Base-by-base conservation (phyloP, 2,329 filamentous ascomycete species). In the Fonsecaea monophora region DNA sequence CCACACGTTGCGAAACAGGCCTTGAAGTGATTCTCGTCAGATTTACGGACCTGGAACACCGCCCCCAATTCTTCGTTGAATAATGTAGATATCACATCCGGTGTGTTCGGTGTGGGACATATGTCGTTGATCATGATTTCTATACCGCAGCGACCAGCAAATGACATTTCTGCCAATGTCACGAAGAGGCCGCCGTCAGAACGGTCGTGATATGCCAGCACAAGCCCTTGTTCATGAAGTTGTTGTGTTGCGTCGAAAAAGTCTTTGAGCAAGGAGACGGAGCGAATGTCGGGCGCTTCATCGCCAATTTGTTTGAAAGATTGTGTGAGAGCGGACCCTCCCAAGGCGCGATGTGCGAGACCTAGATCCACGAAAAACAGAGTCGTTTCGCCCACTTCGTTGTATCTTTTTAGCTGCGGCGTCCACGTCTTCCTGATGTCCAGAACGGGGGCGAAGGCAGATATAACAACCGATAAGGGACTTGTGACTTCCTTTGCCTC, bases 51-150 rank as follows among this genome's bases (percentile, higher is more conserved):
- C 79, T 99, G 95, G 88, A 98, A 98, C 37, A 98, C 90, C 15
- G 94, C 94, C 70, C 95, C 95, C 21, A 98, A 87, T 77, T 98
- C 95, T 79, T 98, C 95, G 77, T 94, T 97, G 86, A 99, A 98
- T 21, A 99, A 86, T 0, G 90, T 86, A 64, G 92, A 87, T 7
- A 97, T 82, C 18, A 96, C 79, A 74, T 88, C 84, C 54, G 87
- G 82, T 9, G 85, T 85, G 53, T 89, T 84, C 30, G 87, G 87
- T 67, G 87, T 87, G 34, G 86, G 81, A 69, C 78, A 82, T 54
- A 83, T 81, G 62, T 86, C 86, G 76, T 97, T 94, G 65, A 97
- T 83, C 84, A 92, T 90, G 67, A 98, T 84, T 72, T 96, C 91
- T 35, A 92, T 86, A 68, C 94, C 95, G 74, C 92, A 96, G 64